Percentiles rank a stretch among this genome's conserved stretches.
Evolutionary conservation across 352 stramenopile genomes (phyloP).

Genomic region (Phytophthora hybrid): DNA sequence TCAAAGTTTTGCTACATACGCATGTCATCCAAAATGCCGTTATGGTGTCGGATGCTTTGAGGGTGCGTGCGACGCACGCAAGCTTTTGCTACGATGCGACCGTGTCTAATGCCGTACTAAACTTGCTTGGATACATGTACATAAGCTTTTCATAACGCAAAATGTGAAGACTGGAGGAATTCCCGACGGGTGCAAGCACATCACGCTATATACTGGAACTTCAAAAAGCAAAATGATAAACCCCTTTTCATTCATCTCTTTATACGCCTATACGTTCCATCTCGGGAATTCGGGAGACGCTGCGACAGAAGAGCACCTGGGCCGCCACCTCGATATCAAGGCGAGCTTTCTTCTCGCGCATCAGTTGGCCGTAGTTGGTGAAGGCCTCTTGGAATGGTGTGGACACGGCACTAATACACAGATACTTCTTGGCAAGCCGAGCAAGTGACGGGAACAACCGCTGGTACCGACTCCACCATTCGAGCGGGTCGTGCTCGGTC

Average conservation of each 20-base stretch:
- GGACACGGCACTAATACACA: slow-evolving; percentile 82
- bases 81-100: too few species aligned
- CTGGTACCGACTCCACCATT: slow-evolving; percentile 85
- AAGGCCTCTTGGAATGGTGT: slow-evolving; percentile 83
- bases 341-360: slow-evolving; percentile 79
- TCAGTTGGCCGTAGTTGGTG: slow-evolving; percentile 79
- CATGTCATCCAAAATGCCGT: too few species aligned
- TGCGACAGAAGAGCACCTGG: slow-evolving; percentile 84
- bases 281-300: slow-evolving; percentile 79
- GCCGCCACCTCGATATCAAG: slow-evolving; percentile 82
- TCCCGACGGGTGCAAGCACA: too few species aligned
- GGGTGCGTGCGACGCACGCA: too few species aligned
- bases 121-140: too few species aligned
- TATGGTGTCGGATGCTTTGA: too few species aligned
- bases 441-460: slow-evolving; percentile 73
- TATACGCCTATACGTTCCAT: slow-evolving; percentile 87
- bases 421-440: slow-evolving; percentile 75
- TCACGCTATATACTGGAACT: too few species aligned
- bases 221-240: too few species aligned
- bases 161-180: too few species aligned
- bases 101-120: too few species aligned
- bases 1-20: too few species aligned
- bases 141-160: too few species aligned
- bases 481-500: slow-evolving; percentile 78
- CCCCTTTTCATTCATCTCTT: background rate